A percentile compares a stretch with the other conserved stretches of the same genome.
Evolutionary conservation across 345 rosid genomes (phyloP).

Genomic region (Euphorbia pulcherrima): DNA sequence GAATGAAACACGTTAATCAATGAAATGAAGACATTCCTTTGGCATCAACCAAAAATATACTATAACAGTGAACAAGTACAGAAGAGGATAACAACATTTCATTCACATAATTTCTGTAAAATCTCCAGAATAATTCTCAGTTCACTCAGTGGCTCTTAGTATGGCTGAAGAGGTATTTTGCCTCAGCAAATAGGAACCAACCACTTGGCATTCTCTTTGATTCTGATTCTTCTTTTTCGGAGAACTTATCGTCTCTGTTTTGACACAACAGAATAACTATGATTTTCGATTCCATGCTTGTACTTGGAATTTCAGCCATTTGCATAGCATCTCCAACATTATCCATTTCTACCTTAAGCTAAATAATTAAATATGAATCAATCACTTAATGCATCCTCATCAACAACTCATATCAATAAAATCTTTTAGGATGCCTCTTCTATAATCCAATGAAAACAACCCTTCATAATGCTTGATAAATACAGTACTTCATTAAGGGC

Average conservation of each 20-base stretch:
- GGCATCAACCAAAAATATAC: neutral
- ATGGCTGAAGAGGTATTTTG: neutral
- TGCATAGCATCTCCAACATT: neutral
- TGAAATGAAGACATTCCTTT: neutral
- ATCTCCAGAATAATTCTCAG: neutral
- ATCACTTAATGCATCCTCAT: neutral
- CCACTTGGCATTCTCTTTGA: neutral
- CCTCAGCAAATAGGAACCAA: constrained; percentile 1
- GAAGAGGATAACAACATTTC: neutral
- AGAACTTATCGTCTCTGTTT: neutral
- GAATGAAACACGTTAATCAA: neutral
- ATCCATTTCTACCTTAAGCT: no score
- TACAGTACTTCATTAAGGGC: neutral
- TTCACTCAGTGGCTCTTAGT: neutral
- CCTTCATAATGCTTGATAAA: neutral
- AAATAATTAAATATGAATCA: no score
- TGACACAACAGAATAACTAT: neutral
- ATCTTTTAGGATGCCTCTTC: constrained; percentile 46
- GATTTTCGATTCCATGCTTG: neutral
- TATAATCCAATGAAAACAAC: neutral
- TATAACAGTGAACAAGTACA: neutral
- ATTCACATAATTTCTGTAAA: neutral
- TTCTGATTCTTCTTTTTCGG: neutral
- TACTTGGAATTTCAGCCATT: neutral
- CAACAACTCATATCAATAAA: constrained; percentile 25